phyloP scores from a whole-genome alignment of 164 flowering plant species.

The Vitis vinifera region DNA sequence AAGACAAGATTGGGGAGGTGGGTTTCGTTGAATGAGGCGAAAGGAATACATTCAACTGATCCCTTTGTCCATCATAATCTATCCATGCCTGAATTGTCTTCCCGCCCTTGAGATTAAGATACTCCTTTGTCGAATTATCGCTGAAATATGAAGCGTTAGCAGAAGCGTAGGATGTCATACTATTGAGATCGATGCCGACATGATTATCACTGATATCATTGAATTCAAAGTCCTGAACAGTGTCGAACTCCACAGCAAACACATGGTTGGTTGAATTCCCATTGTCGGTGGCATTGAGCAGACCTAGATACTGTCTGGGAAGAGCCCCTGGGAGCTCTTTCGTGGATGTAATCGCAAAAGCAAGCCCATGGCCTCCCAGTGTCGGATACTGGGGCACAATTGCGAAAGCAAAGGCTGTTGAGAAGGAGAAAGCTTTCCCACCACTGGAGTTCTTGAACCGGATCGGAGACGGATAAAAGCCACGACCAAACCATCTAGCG shows the following conservation, averaged over 20 bases:
- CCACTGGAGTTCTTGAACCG: slow-evolving; percentile 40
- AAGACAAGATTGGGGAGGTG: slow-evolving; percentile 31
- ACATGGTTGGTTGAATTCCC: slow-evolving; percentile 52
- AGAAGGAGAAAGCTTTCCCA: slow-evolving; percentile 49
- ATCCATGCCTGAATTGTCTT: slow-evolving; percentile 55
- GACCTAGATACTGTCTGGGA: slow-evolving; percentile 67
- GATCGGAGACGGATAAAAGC: slow-evolving; percentile 50
- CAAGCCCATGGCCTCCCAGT: slow-evolving; percentile 72
- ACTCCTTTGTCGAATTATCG: slow-evolving; percentile 8
- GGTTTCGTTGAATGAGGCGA: slow-evolving; percentile 44
- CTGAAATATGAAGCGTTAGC: slow-evolving; percentile 34
- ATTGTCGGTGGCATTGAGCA: slow-evolving; percentile 33
- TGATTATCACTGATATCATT: slow-evolving; percentile 66
- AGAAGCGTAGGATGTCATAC: slow-evolving; percentile 50
- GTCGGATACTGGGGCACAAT: slow-evolving; percentile 42
- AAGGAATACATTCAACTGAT: slow-evolving; percentile 43
- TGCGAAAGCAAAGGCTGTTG: slow-evolving; percentile 67
- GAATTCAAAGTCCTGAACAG: slow-evolving; percentile 54
- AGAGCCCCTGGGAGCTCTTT: slow-evolving; percentile 37
- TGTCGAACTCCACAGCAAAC: slow-evolving; percentile 69
- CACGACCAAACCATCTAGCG: slow-evolving; percentile 44
- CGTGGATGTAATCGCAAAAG: slow-evolving; percentile 47
- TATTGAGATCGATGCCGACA: slow-evolving; percentile 66
- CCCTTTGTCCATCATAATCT: slow-evolving; percentile 49
- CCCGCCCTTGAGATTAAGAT: slow-evolving; percentile 44